Base-by-base conservation (phyloP, 108 stramenopile species). In the Skeletonema potamos region DNA sequence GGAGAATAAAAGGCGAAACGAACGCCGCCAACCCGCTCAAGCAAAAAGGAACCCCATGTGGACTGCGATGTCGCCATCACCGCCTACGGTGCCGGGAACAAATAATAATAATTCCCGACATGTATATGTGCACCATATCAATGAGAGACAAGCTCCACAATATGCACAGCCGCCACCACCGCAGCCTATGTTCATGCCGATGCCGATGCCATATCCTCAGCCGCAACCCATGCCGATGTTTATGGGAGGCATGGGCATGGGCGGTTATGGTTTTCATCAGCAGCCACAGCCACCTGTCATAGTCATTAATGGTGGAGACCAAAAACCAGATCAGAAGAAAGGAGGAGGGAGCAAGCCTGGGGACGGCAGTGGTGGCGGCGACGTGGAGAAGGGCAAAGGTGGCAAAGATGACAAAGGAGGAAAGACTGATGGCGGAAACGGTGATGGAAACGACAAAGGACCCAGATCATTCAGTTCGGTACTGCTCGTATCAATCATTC, bases 231-330 rank as follows among this genome's bases (percentile, higher is more conserved):
- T 57, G 66, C 37, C 37, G 37, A 39, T 39, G 37, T 39, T 15
- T 51, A 68, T 59, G 58, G 58, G n/a, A 1, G 58, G 17, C 1
- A 22, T 34, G 34, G 34, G 4, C 34, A 34, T 22, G 46, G 46
- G 46, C 0, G 46, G 46, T 2, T 12, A 15, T 22, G 5, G 20
- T 41, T 41, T 30, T 29, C 55, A 57, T 30, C 66, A 57, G 30
- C 70, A 61, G 27, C 60, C 57, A 34, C 62, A 63, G 12, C 70
- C 61, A 26, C 43, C 60, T 24, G 39, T 60, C 1, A 33, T 72
- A 4, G 41, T 72, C 24, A 22, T 62, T 3, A 55, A 55, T 24
- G 37, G 55, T n/a, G 57, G 58, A 27, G 46, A 22, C 41, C n/a
- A n/a, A n/a, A n/a, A n/a, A n/a, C n/a, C n/a, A n/a, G n/a, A n/a